These are phyloP conservation scores for Bryopsis sp. DNA, from an alignment of 139 green algal genomes.

Conservation along the genomic window DNA sequence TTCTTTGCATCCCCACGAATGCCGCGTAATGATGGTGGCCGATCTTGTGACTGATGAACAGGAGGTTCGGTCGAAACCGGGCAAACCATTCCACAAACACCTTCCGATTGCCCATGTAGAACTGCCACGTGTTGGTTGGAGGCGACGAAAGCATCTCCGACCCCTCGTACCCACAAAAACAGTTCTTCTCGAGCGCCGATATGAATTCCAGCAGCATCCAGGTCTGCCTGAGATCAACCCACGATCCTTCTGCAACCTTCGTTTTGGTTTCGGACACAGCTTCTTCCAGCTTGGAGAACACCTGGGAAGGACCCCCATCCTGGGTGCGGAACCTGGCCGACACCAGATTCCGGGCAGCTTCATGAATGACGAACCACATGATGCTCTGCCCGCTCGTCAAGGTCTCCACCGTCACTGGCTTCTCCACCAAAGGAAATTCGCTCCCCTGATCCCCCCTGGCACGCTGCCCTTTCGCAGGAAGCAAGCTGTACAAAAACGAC, in stretches of 20 bases:
- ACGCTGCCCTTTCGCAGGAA: background rate
- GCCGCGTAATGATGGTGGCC: conserved; percentile 24
- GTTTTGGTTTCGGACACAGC: conserved; percentile 32
- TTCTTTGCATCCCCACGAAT: too few species aligned
- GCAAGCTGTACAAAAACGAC: background rate
- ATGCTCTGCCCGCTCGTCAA: background rate
- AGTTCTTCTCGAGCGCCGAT: conserved; percentile 27
- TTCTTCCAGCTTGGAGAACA: conserved; percentile 53
- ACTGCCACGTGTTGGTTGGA: background rate
- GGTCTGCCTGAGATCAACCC: conserved; percentile 18
- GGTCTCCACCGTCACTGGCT: background rate
- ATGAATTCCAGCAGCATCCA: conserved; percentile 35
- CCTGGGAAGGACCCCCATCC: conserved; percentile 56
- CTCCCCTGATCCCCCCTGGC: background rate
- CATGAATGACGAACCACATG: conserved; percentile 36
- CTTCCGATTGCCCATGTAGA: conserved; percentile 10
- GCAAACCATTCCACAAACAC: conserved; percentile 51
- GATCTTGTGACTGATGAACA: conserved; percentile 27
- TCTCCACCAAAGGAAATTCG: background rate
- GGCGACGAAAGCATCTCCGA: background rate
- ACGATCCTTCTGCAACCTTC: conserved; percentile 9
- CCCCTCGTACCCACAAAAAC: conserved; percentile 19
- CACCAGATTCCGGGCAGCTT: conserved; percentile 40
- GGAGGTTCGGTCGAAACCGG: conserved; percentile 30
- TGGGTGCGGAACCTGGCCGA: conserved; percentile 49